A percentile compares a stretch with the other conserved stretches of the same genome.
Evolutionary conservation across 176 grass and related monocot genomes (phyloP).

Genomic region (Carex kokanica): DNA sequence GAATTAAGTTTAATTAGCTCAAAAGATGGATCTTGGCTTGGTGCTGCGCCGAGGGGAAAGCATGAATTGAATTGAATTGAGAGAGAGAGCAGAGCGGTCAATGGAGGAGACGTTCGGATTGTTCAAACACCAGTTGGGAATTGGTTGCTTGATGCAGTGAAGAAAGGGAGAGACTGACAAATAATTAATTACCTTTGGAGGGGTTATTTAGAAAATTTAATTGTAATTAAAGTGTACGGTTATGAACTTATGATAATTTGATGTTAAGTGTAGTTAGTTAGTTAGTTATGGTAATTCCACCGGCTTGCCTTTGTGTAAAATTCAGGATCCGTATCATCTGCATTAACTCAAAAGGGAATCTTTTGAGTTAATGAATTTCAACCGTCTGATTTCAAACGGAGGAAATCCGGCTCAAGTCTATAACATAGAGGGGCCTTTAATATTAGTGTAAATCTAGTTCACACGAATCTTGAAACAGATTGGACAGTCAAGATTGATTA

Average conservation of each 20-base stretch:
- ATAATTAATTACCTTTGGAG: neutral
- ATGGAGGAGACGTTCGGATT: constrained; percentile 19
- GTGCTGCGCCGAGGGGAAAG: neutral
- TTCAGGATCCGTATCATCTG: too few relatives aligned
- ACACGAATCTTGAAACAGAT: too few relatives aligned
- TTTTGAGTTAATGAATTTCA: too few relatives aligned
- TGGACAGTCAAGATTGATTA: too few relatives aligned
- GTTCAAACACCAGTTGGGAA: neutral
- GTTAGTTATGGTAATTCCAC: neutral
- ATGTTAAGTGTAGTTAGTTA: neutral
- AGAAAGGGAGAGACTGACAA: neutral
- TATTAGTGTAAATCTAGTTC: too few relatives aligned
- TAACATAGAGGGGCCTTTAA: too few relatives aligned
- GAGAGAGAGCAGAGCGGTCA: neutral
- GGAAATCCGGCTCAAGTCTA: too few relatives aligned
- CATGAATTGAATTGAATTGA: neutral
- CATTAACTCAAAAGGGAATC: too few relatives aligned
- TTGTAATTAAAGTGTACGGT: neutral
- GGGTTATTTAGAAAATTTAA: neutral
- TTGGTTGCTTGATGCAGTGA: neutral
- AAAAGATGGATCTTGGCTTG: neutral
- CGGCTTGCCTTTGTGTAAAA: too few relatives aligned
- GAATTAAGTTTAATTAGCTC: neutral
- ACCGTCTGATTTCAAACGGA: too few relatives aligned
- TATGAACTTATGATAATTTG: neutral